phyloP scores from a whole-genome alignment of 2,329 filamentous ascomycete genomes.

The Ceratocystis colombiana region DNA sequence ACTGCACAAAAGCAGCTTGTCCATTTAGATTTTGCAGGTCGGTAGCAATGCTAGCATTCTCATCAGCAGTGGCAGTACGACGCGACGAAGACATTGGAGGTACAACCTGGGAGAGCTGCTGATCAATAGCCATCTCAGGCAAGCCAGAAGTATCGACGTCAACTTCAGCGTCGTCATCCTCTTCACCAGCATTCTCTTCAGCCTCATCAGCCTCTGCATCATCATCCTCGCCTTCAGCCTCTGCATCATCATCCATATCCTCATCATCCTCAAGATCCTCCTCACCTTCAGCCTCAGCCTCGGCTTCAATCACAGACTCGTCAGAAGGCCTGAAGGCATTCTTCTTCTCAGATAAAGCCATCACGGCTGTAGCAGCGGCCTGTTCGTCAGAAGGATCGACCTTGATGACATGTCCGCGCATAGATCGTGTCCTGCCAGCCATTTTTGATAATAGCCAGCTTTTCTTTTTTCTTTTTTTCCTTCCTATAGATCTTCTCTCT shows the following conservation, averaged over 20 bases:
- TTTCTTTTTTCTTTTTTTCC: not conserved
- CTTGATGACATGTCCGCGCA: conserved; percentile 17
- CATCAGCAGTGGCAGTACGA: conserved; percentile 24
- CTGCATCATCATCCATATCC: conserved; percentile 9
- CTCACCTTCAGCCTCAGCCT: not conserved
- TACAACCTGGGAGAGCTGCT: conserved; percentile 16
- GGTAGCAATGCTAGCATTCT: conserved; percentile 26
- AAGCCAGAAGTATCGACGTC: conserved; percentile 15
- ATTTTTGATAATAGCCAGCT: conserved; percentile 1
- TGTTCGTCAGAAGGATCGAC: conserved; percentile 22
- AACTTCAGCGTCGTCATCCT: conserved; percentile 4
- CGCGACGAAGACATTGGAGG: conserved; percentile 18
- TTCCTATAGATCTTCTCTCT: not conserved
- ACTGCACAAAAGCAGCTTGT: conserved; percentile 25
- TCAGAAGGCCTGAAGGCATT: not conserved
- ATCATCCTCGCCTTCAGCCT: conserved; percentile 18
- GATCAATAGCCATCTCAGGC: conserved; percentile 22
- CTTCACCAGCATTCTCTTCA: conserved; percentile 13
- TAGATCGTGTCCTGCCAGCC: conserved; percentile 25
- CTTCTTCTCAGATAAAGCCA: conserved; percentile 24
- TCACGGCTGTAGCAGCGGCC: conserved; percentile 24
- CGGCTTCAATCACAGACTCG: not conserved
- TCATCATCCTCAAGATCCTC: conserved; percentile 16
- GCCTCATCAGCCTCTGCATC: conserved; percentile 14
- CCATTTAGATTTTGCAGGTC: conserved; percentile 27